Base-by-base conservation (phyloP, 768 basidiomycete species). In the Boletellus emodensis region DNA sequence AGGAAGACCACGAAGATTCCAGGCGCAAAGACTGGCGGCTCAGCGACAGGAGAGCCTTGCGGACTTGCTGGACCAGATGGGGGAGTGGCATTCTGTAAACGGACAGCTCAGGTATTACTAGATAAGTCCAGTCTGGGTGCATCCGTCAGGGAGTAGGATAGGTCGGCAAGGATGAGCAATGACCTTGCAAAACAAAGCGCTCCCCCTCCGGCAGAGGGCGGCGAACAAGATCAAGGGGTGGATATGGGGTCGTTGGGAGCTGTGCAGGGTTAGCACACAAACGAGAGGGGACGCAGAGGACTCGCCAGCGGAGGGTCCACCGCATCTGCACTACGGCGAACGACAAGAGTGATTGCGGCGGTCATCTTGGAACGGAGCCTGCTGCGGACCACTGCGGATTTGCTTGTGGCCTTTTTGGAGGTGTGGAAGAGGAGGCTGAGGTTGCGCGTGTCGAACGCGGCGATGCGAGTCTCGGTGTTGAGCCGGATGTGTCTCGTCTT, bases 81-180 rank as follows among this genome's bases (percentile, higher is more conserved):
- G 60, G 54, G 2, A 68, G 49, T 11, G 65, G 61, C 35, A 47
- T 56, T 40, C 35, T 67, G 43, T 65, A 69, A 2, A 57, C 40
- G 43, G 55, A n/a, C 26, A 66, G 52, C 28, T 46, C 36, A 17
- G 67, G 67, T 14, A 55, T 20, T 20, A 65, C 53, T 17, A 68
- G 49, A 44, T 66, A 68, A 34, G 63, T 60, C 66, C 67, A 67
- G 33, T 44, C 67, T 67, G 20, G 4, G 20, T 28, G 6, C 14
- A 4, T 0, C 3, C 11, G 38, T 55, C 9, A 59, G 50, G 41
- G 33, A 43, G 10, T 14, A n/a, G n/a, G 24, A 32, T 22, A 22
- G 4, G 11, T 17, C n/a, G 24, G 8, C n/a, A 2, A 37, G 37
- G 37, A 18, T 15, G 44, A 8, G 18, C 2, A 45, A 11, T 28